These are phyloP conservation scores for Dendrocalamus sinicus DNA, from an alignment of 176 grass and related monocot genomes.

Conservation along the genomic window DNA sequence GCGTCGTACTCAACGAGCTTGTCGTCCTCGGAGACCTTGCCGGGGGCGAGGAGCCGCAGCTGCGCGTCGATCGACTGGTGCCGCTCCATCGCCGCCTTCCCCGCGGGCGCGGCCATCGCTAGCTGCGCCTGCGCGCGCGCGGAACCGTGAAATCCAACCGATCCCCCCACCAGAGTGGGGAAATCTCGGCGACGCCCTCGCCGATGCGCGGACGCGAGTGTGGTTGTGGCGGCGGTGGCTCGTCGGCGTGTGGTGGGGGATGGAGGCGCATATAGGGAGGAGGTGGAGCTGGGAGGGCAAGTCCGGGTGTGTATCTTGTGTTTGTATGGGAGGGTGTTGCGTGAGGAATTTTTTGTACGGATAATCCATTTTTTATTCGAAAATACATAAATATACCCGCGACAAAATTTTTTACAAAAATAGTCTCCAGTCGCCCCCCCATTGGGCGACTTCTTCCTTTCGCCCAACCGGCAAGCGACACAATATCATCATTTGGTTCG, in stretches of 20 bases:
- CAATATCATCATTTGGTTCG: too few species aligned
- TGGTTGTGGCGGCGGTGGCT: not conserved
- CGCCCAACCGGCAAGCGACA: too few species aligned
- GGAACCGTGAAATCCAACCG: not conserved
- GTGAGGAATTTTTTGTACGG: too few species aligned
- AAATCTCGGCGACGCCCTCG: not conserved
- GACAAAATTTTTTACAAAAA: too few species aligned
- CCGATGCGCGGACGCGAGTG: not conserved
- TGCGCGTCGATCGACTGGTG: constrained; percentile 95
- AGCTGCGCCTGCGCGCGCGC: not conserved
- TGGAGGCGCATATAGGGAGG: not conserved
- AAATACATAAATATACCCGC: too few species aligned
- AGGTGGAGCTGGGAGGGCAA: not conserved
- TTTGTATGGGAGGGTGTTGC: constrained; percentile 30
- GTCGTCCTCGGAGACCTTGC: constrained; percentile 90
- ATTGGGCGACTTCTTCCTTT: too few species aligned
- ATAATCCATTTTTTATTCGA: too few species aligned
- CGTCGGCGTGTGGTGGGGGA: not conserved
- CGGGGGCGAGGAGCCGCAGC: constrained; percentile 71
- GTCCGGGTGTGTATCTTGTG: not conserved
- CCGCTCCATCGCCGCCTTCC: constrained; percentile 56
- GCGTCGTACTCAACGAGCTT: constrained; percentile 95
- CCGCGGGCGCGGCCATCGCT: constrained; percentile 28
- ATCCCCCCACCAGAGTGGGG: not conserved
- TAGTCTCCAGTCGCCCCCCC: too few species aligned